Percentiles rank a stretch among this genome's conserved stretches.
These are phyloP conservation scores for Tetramitus jugosus DNA, from an alignment of 208 protist species.

Conservation along the genomic window DNA sequence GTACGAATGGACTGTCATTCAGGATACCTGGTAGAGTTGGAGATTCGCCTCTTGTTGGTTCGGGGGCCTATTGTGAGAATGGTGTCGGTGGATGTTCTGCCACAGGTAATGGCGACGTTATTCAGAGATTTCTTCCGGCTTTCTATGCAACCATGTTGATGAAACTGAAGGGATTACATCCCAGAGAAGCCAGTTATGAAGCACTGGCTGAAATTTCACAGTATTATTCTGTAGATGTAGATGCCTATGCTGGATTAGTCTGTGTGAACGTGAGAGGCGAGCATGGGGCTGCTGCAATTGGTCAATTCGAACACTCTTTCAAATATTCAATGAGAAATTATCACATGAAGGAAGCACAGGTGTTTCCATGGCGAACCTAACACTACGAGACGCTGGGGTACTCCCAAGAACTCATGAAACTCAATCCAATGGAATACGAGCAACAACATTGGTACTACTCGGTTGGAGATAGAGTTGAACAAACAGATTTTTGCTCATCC, in stretches of 20 bases:
- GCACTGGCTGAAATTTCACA: neutral
- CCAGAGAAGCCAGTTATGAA: neutral
- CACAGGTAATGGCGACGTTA: neutral
- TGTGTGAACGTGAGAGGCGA: neutral
- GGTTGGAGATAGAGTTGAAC: no score
- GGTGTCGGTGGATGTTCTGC: neutral
- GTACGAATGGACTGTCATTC: neutral
- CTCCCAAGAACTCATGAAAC: no score
- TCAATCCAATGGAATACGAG: no score
- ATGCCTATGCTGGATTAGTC: neutral
- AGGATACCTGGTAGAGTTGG: slow-evolving; percentile 4
- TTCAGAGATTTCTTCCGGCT: neutral
- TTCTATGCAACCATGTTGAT: neutral
- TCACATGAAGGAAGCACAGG: no score
- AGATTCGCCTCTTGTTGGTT: neutral
- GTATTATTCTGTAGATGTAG: neutral
- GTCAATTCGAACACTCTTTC: neutral
- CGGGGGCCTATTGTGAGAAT: neutral
- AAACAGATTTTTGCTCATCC: no score
- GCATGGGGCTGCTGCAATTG: neutral
- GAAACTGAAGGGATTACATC: neutral
- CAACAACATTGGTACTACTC: no score
- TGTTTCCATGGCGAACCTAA: no score
- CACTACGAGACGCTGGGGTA: no score
- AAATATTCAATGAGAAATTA: no score